Evolutionary conservation across 768 basidiomycete species (phyloP).

Genomic region (Pholiota microspora): DNA sequence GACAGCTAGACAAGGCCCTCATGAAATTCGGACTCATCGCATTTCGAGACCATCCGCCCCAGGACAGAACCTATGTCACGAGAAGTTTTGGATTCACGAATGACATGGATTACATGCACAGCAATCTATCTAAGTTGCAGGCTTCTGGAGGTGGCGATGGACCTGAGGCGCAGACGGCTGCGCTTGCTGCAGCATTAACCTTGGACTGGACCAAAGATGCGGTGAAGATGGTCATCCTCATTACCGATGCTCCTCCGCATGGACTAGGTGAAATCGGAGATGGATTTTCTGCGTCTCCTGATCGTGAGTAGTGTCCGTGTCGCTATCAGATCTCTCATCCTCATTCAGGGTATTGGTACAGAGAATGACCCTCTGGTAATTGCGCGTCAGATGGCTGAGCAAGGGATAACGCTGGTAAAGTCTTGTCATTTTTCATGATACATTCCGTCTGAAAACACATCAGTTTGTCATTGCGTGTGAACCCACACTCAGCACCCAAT

Average conservation of each 20-base stretch:
- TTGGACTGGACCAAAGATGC: conserved; percentile 49
- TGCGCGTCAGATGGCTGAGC: conserved; percentile 43
- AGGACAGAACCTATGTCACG: conserved; percentile 50
- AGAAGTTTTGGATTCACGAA: conserved; percentile 49
- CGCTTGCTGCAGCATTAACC: conserved; percentile 44
- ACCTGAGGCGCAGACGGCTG: conserved; percentile 58
- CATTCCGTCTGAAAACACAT: neutral
- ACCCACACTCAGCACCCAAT: conserved; percentile 28
- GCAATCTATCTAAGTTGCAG: conserved; percentile 38
- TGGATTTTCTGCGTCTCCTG: conserved; percentile 30
- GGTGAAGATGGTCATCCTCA: conserved; percentile 52
- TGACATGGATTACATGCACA: conserved; percentile 42
- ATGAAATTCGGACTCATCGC: conserved; percentile 48
- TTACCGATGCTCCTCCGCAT: conserved; percentile 61
- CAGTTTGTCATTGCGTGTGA: conserved; percentile 62
- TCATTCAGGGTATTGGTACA: too few relatives aligned
- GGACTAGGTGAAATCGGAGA: conserved; percentile 55
- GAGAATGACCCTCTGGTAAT: conserved; percentile 30
- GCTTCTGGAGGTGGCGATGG: conserved; percentile 50
- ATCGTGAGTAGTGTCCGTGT: conserved; percentile 29
- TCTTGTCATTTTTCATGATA: conserved; percentile 6
- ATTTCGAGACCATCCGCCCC: conserved; percentile 57
- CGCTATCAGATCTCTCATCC: too few relatives aligned
- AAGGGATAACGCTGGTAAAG: conserved; percentile 51
- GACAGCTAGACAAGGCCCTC: conserved; percentile 43